Evolutionary conservation across 768 basidiomycete genomes (phyloP).

Genomic region (Suillus subluteus): DNA sequence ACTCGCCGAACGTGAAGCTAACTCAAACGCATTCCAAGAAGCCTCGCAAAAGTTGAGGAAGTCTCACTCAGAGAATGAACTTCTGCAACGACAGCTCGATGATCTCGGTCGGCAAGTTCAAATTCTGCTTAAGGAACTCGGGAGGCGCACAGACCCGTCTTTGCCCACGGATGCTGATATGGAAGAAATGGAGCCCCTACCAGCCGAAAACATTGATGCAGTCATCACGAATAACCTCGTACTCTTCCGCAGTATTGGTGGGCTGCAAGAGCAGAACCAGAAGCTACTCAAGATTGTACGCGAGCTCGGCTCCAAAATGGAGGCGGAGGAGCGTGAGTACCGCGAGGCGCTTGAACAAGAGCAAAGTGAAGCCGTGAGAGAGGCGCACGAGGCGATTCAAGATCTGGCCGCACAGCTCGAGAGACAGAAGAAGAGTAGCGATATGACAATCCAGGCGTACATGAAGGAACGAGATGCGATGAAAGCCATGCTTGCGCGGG

Average conservation of each 20-base stretch:
- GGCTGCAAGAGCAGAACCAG: conserved; percentile 91
- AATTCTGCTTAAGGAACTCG: conserved; percentile 74
- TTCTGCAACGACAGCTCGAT: conserved; percentile 74
- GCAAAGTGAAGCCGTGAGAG: conserved; percentile 78
- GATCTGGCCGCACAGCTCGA: conserved; percentile 80
- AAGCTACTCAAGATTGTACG: conserved; percentile 83
- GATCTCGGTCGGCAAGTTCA: conserved; percentile 89
- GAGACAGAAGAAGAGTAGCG: conserved; percentile 70
- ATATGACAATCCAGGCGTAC: conserved; percentile 75
- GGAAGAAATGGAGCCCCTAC: conserved; percentile 46
- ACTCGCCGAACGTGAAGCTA: conserved; percentile 74
- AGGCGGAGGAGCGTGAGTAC: conserved; percentile 80
- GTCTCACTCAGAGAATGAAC: conserved; percentile 61
- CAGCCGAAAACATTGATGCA: conserved; percentile 64
- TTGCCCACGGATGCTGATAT: conserved; percentile 73
- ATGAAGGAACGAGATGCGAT: conserved; percentile 89
- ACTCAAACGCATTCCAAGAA: conserved; percentile 57
- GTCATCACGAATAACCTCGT: conserved; percentile 91
- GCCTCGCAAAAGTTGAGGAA: conserved; percentile 63
- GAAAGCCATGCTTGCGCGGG: conserved; percentile 69
- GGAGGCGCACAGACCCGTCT: conserved; percentile 80
- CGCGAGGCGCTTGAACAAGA: conserved; percentile 70
- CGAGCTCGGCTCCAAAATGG: conserved; percentile 83
- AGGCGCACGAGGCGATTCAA: conserved; percentile 88
- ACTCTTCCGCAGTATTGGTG: conserved; percentile 77